Evolutionary conservation across 1,139 yeast genomes (phyloP), one percentile per base, ranked within the genome.

Genomic region (Debaryomycetaceae sp.): DNA sequence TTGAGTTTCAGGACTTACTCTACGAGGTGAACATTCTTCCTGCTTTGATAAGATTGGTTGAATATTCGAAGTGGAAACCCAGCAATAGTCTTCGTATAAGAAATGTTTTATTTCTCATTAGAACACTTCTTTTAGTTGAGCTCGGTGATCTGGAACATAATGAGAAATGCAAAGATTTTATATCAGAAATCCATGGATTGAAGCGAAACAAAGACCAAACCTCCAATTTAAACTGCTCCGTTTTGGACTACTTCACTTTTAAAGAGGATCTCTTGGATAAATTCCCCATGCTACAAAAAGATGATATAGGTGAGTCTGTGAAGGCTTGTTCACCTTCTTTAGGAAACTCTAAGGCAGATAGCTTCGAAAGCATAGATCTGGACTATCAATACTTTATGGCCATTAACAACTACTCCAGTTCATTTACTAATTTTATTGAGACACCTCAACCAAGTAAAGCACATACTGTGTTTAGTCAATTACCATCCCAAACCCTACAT

Each of bases 221-320:
- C 8, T 16, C 15, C 9, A 61, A 61, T 35, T 59, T 79, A 35
- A 67, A 73, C 0, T 79, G 88, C 29, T 81, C 95, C 2, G 92
- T 95, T 0, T 62, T 88, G 28, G 95, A 88, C 50, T 89, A 87
- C 56, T 81, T 79, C 55, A 81, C 87, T 4, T 87, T 86, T 53
- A 72, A 88, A 44, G 86, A 84, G 45, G 95, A 88, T 48, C 61
- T 89, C 5, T 61, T 74, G 4, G 79, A 89, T 17, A 75, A 95
- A 47, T 89, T 81, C 54, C 97, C 98, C 0, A 64, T 86, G 4
- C 83, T 73, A 47, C 16, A 28, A 6, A 18, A 31, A 17, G 22
- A 37, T 19, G 16, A 29, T 17, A 7, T 19, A 11, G 41, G 32
- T 37, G 16, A 28, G 9, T 5, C 14, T 8, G 9, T 4, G 1